Conservation (phyloP, 2,329 filamentous ascomycete genomes). For the Alternaria hordeiaustralica region DNA sequence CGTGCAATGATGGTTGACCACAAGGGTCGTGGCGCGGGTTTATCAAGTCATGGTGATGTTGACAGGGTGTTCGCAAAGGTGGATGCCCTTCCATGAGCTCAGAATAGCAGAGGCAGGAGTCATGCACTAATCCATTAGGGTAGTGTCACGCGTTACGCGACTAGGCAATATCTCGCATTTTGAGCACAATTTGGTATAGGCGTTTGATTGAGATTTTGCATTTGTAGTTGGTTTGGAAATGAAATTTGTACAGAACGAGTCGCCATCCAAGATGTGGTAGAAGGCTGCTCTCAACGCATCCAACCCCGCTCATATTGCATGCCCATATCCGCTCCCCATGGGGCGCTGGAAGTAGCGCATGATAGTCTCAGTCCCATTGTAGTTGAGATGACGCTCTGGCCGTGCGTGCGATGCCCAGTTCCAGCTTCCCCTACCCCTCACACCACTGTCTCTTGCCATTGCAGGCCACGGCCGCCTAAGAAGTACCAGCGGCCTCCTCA, state of each 20-base stretch:
- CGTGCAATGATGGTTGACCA: constrained; percentile 15
- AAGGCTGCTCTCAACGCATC: constrained; percentile 25
- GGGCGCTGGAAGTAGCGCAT: constrained; percentile 8
- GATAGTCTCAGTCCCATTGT: constrained; percentile 4
- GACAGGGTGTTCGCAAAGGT: constrained; percentile 27
- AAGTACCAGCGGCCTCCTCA: constrained; percentile 53
- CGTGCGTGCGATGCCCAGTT: neutral
- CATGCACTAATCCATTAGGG: constrained; percentile 32
- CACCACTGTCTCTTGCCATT: neutral
- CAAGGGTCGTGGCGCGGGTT: constrained; percentile 13
- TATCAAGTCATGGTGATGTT: constrained; percentile 25
- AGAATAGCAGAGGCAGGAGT: constrained; percentile 29
- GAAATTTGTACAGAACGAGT: constrained; percentile 43
- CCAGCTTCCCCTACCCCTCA: constrained; percentile 6
- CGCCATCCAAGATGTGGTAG: constrained; percentile 36
- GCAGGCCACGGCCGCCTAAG: neutral
- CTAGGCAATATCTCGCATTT: constrained; percentile 39
- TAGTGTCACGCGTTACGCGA: constrained; percentile 19
- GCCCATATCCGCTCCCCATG: constrained; percentile 1
- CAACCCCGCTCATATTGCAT: constrained; percentile 7
- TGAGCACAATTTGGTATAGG: neutral
- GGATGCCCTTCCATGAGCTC: constrained; percentile 19
- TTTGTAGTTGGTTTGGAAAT: constrained; percentile 20
- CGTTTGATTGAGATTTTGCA: neutral
- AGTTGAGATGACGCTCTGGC: neutral